A percentile compares a stretch with the other conserved stretches of the same genome.
phyloP scores from a whole-genome alignment of 2,329 filamentous ascomycete species.

The Clonostachys chloroleuca region DNA sequence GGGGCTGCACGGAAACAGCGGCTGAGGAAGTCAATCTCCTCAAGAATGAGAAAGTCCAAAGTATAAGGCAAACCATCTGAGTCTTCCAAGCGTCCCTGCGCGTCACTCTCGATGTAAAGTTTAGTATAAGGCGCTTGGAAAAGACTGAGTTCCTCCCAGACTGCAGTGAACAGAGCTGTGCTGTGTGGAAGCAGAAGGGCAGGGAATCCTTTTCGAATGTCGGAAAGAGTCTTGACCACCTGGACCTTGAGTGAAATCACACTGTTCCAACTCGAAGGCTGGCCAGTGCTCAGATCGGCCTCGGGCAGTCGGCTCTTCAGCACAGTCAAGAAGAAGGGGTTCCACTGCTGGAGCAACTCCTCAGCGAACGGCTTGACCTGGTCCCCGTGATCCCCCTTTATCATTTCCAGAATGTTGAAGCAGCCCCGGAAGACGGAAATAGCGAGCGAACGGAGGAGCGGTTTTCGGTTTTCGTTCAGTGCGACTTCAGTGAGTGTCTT shows the following conservation, averaged over 20 bases:
- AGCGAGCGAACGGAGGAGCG: conserved; percentile 75
- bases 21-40: conserved; percentile 94
- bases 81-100: conserved; percentile 85
- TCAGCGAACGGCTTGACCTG: conserved; percentile 88
- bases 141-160: conserved; percentile 81
- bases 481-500: conserved; percentile 80
- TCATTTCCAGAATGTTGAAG: conserved; percentile 94
- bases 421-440: conserved; percentile 87
- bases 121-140: conserved; percentile 71
- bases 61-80: conserved; percentile 90
- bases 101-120: conserved; percentile 81
- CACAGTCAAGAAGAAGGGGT: conserved; percentile 79
- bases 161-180: conserved; percentile 75
- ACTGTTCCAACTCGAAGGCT: conserved; percentile 72
- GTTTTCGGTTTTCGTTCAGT: conserved; percentile 68
- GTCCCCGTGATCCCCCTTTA: conserved; percentile 85
- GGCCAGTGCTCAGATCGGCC: conserved; percentile 38
- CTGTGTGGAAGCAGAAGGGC: conserved; percentile 79
- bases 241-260: conserved; percentile 86
- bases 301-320: conserved; percentile 75
- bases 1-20: conserved; percentile 83
- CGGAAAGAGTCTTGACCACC: conserved; percentile 89
- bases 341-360: conserved; percentile 78
- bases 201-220: conserved; percentile 80
- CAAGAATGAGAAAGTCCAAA: conserved; percentile 86